These are phyloP conservation scores for Colletotrichum liriopes DNA, from an alignment of 2,329 filamentous ascomycete genomes.

Conservation along the genomic window DNA sequence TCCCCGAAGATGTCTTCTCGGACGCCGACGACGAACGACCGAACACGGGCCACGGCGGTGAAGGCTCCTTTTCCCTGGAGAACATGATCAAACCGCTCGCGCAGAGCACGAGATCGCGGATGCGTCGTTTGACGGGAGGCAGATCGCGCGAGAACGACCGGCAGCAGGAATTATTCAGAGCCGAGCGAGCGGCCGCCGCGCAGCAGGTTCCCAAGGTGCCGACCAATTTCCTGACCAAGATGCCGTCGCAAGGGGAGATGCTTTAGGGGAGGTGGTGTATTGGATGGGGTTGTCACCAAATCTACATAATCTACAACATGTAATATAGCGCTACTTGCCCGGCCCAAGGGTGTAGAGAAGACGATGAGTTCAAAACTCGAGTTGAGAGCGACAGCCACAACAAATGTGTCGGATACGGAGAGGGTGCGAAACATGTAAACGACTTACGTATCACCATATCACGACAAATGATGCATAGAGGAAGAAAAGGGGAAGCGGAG, in stretches of 20 bases:
- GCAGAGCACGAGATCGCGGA: constrained; percentile 71
- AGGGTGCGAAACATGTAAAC: constrained; percentile 32
- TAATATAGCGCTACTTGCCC: neutral
- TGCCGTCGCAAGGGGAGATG: constrained; percentile 56
- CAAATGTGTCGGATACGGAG: neutral
- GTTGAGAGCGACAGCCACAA: neutral
- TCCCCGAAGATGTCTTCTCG: constrained; percentile 81
- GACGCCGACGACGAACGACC: constrained; percentile 78
- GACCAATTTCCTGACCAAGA: constrained; percentile 52
- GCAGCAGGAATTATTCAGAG: constrained; percentile 55
- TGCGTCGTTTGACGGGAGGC: constrained; percentile 75
- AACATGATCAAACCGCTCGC: constrained; percentile 74
- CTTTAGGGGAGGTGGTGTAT: constrained; percentile 44
- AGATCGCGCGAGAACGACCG: constrained; percentile 57
- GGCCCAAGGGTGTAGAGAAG: neutral
- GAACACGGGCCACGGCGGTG: constrained; percentile 56
- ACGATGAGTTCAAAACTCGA: neutral
- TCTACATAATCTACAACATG: constrained; percentile 5
- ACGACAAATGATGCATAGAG: constrained; percentile 34
- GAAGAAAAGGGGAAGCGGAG: constrained; percentile 11
- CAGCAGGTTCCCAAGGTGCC: constrained; percentile 61
- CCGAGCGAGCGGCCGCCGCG: constrained; percentile 52
- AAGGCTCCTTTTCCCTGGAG: constrained; percentile 70
- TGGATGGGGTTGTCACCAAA: neutral
- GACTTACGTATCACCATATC: constrained; percentile 35